Evolutionary conservation across 2,329 filamentous ascomycete species (phyloP), one percentile per base, ranked within the genome.

Genomic region (Hymenotorrendiella dingleyae): DNA sequence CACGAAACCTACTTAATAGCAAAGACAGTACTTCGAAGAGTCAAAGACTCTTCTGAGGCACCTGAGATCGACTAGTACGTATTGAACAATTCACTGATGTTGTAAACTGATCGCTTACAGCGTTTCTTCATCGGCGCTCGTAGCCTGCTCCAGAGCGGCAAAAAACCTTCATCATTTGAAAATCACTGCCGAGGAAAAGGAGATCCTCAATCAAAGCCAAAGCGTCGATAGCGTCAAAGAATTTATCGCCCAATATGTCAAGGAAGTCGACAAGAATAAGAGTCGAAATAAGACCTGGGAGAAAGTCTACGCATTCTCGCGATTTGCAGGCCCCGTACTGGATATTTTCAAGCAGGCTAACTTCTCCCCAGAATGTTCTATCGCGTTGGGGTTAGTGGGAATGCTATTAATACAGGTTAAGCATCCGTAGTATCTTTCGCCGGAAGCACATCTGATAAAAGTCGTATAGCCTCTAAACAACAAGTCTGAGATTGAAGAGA

Each of bases 401-500:
- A n/a, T 36, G 19, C 20, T 36, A 6, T 10, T 36, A 10, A 36
- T 36, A 21, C 34, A 36, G 29, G 29, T 32, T 7, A n/a, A n/a
- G n/a, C n/a, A n/a, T n/a, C n/a, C 6, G 29, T 7, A n/a, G 17
- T 14, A 28, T 27, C 26, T n/a, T 27, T 14, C 29, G 6, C 17
- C 17, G 29, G n/a, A 14, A 14, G n/a, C n/a, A 32, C 29, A 28
- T 28, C n/a, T n/a, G n/a, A n/a, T n/a, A n/a, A n/a, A n/a, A n/a
- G n/a, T n/a, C 29, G n/a, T n/a, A 32, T 32, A 32, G 17, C 34
- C 34, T 23, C 11, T 36, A 16, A 36, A 36, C 11, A 36, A 36
- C 21, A 36, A 36, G 17, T 22, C 21, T n/a, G 34, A 36, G 24
- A 36, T 36, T 5, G 34, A 36, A 21, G 34, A 36, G 10, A 36